Base-by-base conservation (phyloP, 768 basidiomycete species). In the Punctularia strigosozonata region DNA sequence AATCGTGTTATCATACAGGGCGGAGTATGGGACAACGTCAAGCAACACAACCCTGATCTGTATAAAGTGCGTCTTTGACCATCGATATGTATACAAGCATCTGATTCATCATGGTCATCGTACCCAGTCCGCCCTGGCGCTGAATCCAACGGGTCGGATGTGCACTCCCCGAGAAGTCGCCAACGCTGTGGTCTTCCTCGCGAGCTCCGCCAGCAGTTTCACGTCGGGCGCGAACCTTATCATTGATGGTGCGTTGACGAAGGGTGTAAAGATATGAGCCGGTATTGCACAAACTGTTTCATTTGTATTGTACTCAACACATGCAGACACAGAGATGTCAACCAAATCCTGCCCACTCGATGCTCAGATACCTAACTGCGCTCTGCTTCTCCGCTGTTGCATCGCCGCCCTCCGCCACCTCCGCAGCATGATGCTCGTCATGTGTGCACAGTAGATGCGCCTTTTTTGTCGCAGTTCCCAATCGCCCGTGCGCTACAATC, bases 381-480 rank as follows among this genome's bases (percentile, higher is more conserved):
- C 71, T 65, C 50, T 64, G 74, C 36, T 66, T 68, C 25, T n/a
- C n/a, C n/a, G n/a, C n/a, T n/a, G n/a, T n/a, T n/a, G n/a, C n/a
- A n/a, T n/a, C n/a, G n/a, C n/a, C n/a, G n/a, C n/a, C n/a, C n/a
- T n/a, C n/a, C n/a, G n/a, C n/a, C n/a, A n/a, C n/a, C n/a, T n/a
- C n/a, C n/a, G n/a, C n/a, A n/a, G n/a, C n/a, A n/a, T n/a, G n/a
- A n/a, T n/a, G n/a, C n/a, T 86, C 80, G 50, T 94, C 78, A 82
- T 85, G 95, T 23, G 80, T 76, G 50, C 90, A 95, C 3, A 98
- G 61, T 22, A 98, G 61, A 56, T 97, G 92, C 0, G 89, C 77
- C 60, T 99, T 99, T 59, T 97, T 98, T 6, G 95, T 97, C 8
- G 86, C 95, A 3, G 95, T 99, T 1, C 94, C 95, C 24, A 99